Evolutionary conservation across 129 eudicot species (phyloP).

Genomic region (Gnaphalium uliginosum): DNA sequence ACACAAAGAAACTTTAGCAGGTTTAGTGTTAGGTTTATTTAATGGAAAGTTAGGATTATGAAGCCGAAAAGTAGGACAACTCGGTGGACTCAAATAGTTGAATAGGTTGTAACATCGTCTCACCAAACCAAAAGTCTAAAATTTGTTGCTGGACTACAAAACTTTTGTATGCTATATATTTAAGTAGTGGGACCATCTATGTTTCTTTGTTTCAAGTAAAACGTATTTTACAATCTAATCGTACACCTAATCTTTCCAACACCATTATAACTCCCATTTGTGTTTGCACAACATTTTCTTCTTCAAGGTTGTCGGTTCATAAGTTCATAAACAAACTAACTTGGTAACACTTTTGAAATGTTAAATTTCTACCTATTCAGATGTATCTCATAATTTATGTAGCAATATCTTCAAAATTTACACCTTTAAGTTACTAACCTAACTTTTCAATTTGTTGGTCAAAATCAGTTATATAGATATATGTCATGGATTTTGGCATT

Average conservation of each 20-base stretch:
- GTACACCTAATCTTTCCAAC: slow-evolving; percentile 28
- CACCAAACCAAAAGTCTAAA: slow-evolving; percentile 20
- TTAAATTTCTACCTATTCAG: neutral
- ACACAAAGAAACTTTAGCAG: slow-evolving; percentile 31
- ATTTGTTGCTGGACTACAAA: slow-evolving; percentile 13
- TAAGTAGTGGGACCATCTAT: slow-evolving; percentile 27
- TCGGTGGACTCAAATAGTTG: slow-evolving; percentile 6
- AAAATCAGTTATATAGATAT: neutral
- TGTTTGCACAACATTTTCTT: neutral
- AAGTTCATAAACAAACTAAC: neutral
- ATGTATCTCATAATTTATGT: neutral
- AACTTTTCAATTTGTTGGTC: neutral
- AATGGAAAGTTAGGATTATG: slow-evolving; percentile 16
- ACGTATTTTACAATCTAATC: slow-evolving; percentile 35
- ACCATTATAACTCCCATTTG: slow-evolving; percentile 29
- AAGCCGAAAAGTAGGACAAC: slow-evolving; percentile 24
- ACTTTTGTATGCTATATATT: neutral
- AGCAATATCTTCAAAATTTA: neutral
- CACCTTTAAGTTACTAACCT: neutral
- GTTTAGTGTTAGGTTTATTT: slow-evolving; percentile 23
- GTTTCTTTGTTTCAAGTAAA: slow-evolving; percentile 14
- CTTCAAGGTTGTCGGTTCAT: slow-evolving; percentile 8
- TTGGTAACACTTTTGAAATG: neutral
- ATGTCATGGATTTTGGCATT: no score
- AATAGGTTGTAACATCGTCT: slow-evolving; percentile 5